phyloP scores from a whole-genome alignment of 208 protist genomes.

The Sergeia podlipaevii region DNA sequence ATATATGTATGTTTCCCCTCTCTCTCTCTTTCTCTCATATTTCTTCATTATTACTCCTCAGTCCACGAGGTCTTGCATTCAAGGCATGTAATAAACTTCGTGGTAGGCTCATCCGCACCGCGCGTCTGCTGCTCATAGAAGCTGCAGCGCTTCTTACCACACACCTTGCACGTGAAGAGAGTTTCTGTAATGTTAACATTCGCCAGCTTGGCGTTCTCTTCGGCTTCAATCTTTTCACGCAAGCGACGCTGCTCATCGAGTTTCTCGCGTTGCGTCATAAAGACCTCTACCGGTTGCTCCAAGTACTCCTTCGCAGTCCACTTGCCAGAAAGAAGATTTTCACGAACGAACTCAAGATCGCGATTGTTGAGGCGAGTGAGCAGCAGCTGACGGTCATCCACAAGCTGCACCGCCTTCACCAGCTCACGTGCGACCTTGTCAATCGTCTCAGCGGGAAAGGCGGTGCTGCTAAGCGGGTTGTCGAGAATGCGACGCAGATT shows the following conservation, averaged over 20 bases:
- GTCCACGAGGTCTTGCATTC: slow-evolving; percentile 91
- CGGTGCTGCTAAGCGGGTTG: slow-evolving; percentile 35
- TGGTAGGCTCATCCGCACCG: slow-evolving; percentile 97
- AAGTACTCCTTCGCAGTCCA: slow-evolving; percentile 87
- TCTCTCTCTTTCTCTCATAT: slow-evolving; percentile 8
- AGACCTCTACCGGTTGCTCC: slow-evolving; percentile 89
- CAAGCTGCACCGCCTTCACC: slow-evolving; percentile 37
- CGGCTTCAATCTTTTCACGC: slow-evolving; percentile 71
- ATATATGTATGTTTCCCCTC: slow-evolving; percentile 5
- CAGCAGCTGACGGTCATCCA: slow-evolving; percentile 85
- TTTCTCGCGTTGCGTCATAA: slow-evolving; percentile 93
- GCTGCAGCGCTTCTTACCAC: slow-evolving; percentile 72
- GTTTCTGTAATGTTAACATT: slow-evolving; percentile 41
- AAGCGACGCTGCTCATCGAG: slow-evolving; percentile 83
- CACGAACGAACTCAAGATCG: slow-evolving; percentile 55
- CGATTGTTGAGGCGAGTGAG: slow-evolving; percentile 83
- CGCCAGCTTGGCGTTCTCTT: slow-evolving; percentile 66
- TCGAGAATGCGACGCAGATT: slow-evolving; percentile 49
- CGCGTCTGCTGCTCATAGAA: slow-evolving; percentile 96
- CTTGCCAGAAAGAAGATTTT: slow-evolving; percentile 89
- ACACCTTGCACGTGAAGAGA: slow-evolving; percentile 83
- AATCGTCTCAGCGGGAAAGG: slow-evolving; percentile 24
- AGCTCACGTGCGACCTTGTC: slow-evolving; percentile 47
- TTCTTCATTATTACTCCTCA: slow-evolving; percentile 69
- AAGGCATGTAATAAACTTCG: slow-evolving; percentile 94